Conservation (phyloP, 495 filamentous ascomycete genomes). For the Penicillium lividum region DNA sequence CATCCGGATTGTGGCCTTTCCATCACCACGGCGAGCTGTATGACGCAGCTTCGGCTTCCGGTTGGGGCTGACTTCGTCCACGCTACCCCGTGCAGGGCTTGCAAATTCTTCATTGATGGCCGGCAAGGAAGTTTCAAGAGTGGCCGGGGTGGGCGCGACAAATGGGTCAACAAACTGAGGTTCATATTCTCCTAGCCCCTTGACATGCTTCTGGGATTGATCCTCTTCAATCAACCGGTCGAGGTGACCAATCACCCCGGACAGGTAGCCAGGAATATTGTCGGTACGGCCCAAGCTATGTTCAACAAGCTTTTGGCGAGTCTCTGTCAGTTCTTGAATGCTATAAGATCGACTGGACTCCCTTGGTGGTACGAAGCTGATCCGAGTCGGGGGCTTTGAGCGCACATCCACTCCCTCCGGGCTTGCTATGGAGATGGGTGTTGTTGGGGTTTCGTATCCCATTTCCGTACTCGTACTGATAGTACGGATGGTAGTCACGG, state of each 20-base stretch:
- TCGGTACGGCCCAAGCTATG: slow-evolving; percentile 40
- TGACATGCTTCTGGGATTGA: background rate
- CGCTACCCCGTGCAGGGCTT: slow-evolving; percentile 15
- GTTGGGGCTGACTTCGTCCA: slow-evolving; percentile 7
- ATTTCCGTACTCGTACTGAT: slow-evolving; percentile 45
- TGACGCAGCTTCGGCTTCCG: slow-evolving; percentile 15
- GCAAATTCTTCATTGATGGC: slow-evolving; percentile 53
- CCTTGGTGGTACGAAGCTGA: slow-evolving; percentile 3
- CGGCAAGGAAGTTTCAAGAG: slow-evolving; percentile 45
- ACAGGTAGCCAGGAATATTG: slow-evolving; percentile 48
- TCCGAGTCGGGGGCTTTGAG: slow-evolving; percentile 9
- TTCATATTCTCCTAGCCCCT: slow-evolving; percentile 18
- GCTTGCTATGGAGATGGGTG: slow-evolving; percentile 46
- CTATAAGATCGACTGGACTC: slow-evolving; percentile 40
- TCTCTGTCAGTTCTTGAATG: slow-evolving; percentile 55
- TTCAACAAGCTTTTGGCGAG: slow-evolving; percentile 55
- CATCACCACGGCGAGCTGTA: slow-evolving; percentile 28
- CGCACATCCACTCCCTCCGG: slow-evolving; percentile 20
- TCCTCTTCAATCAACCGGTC: slow-evolving; percentile 61
- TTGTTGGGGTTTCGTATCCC: slow-evolving; percentile 55
- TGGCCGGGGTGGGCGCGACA: slow-evolving; percentile 28
- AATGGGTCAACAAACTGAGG: slow-evolving; percentile 57
- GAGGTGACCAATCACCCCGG: slow-evolving; percentile 61
- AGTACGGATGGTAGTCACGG: slow-evolving; percentile 51
- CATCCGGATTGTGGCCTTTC: slow-evolving; percentile 48